A percentile compares a stretch with the other conserved stretches of the same genome.
Evolutionary conservation across 2,329 filamentous ascomycete genomes (phyloP).

Genomic region (Penicillium palitans): DNA sequence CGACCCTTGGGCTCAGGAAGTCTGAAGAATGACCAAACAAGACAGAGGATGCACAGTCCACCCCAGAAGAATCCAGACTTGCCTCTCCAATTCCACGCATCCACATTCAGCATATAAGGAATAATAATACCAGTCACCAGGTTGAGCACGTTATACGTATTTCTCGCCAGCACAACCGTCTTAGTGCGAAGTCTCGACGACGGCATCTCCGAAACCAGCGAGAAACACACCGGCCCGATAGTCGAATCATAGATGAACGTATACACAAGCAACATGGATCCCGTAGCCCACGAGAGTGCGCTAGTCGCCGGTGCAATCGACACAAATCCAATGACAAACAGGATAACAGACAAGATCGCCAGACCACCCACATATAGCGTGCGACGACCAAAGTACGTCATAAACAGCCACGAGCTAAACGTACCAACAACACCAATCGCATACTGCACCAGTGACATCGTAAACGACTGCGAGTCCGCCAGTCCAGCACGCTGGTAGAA

Average conservation of each 20-base stretch:
- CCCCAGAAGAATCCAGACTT: slow-evolving; percentile 82
- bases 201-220: slow-evolving; percentile 54
- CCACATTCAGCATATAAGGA: slow-evolving; percentile 84
- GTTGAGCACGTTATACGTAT: slow-evolving; percentile 45
- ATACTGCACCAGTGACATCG: slow-evolving; percentile 55
- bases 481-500: slow-evolving; percentile 45
- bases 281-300: slow-evolving; percentile 39
- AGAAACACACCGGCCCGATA: slow-evolving; percentile 56
- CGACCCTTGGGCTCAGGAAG: slow-evolving; percentile 73
- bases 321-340: slow-evolving; percentile 25
- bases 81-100: slow-evolving; percentile 78
- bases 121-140: slow-evolving; percentile 66
- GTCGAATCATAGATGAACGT: slow-evolving; percentile 57
- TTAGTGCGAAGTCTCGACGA: slow-evolving; percentile 57
- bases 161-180: slow-evolving; percentile 55
- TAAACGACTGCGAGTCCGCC: slow-evolving; percentile 33
- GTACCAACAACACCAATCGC: slow-evolving; percentile 59
- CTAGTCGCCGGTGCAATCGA: slow-evolving; percentile 22
- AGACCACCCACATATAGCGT: slow-evolving; percentile 39
- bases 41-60: slow-evolving; percentile 70
- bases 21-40: slow-evolving; percentile 74
- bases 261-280: slow-evolving; percentile 53
- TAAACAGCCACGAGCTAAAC: slow-evolving; percentile 50
- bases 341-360: slow-evolving; percentile 14
- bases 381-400: slow-evolving; percentile 41